These are phyloP conservation scores for Xylariaceae sp. DNA, from an alignment of 2,329 filamentous ascomycete species.

Conservation along the genomic window DNA sequence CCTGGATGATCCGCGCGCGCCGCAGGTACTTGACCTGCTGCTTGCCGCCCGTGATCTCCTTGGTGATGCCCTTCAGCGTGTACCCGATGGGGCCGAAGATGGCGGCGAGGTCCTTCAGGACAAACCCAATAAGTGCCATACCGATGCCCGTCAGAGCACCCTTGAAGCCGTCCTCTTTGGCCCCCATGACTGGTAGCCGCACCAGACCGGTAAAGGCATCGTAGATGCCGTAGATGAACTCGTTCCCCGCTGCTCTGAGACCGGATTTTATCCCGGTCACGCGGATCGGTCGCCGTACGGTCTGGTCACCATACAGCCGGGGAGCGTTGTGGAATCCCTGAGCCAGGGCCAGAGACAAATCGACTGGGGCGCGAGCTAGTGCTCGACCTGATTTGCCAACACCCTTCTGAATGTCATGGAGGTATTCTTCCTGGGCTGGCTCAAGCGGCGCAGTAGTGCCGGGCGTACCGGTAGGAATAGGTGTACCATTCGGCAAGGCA, in stretches of 20 bases:
- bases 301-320: conserved; percentile 61
- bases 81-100: conserved; percentile 54
- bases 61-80: conserved; percentile 55
- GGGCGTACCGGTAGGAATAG: conserved; percentile 19
- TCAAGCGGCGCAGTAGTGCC: conserved; percentile 19
- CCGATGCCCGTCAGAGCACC: conserved; percentile 47
- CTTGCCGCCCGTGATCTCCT: conserved; percentile 46
- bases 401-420: conserved; percentile 44
- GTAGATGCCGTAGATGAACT: conserved; percentile 56
- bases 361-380: conserved; percentile 49
- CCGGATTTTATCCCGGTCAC: conserved; percentile 61
- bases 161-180: conserved; percentile 44
- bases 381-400: conserved; percentile 43
- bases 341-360: conserved; percentile 52
- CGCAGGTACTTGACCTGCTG: conserved; percentile 48
- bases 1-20: conserved; percentile 51
- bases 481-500: not conserved
- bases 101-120: conserved; percentile 58
- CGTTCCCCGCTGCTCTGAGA: conserved; percentile 50
- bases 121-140: conserved; percentile 55
- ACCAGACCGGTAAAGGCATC: conserved; percentile 59
- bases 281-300: conserved; percentile 54
- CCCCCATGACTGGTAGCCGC: conserved; percentile 49
- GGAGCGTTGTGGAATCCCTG: conserved; percentile 67
- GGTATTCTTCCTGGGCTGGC: conserved; percentile 33